Base-by-base conservation (phyloP, 2,329 filamentous ascomycete species). In the Claviceps sp. region DNA sequence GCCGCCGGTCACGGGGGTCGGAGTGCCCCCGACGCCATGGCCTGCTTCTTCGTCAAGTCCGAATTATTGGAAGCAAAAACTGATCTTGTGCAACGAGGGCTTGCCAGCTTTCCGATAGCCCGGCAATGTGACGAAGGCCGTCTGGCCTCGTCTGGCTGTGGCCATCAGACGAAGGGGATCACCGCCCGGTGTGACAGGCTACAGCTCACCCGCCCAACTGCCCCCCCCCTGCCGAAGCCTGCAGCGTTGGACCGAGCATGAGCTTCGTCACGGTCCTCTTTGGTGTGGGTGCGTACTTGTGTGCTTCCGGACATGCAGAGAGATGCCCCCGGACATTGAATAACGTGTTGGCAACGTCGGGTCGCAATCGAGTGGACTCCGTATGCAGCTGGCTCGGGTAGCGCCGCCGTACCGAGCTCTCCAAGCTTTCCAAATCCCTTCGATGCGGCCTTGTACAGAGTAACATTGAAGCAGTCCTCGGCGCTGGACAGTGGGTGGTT, bases 371-470 rank as follows among this genome's bases (percentile, higher is more conserved):
- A 30, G 48, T 48, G 48, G 48, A 30, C 41, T 50, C 47, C 30
- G 18, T 34, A 11, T 47, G 37, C 48, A 45, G 41, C 30, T 42
- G 43, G 37, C 47, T 50, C 53, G 53, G 53, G 50, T 50, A 52
- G 50, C 50, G 53, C 53, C 53, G 53, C 49, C 47, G 50, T 48
- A 37, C 49, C 47, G 50, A 47, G 41, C 50, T 54, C 47, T 54
- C 18, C 22, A 38, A 34, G 34, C 30, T 34, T 36, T 24, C 11
- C 36, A 24, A 44, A 44, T 4, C 42, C 5, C 24, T 26, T 44
- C 42, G 14, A 24, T 26, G 42, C 42, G 42, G 42, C 30, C 30
- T 34, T 34, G 30, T 34, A 34, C 30, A 34, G 30, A 34, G 30
- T 34, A 34, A 34, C 30, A 9, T 34, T 4, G 30, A 11, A 34